Percentiles rank a stretch among this genome's conserved stretches.
Conservation (phyloP, 2,329 filamentous ascomycete species). For the Clonostachys rhizophaga region DNA sequence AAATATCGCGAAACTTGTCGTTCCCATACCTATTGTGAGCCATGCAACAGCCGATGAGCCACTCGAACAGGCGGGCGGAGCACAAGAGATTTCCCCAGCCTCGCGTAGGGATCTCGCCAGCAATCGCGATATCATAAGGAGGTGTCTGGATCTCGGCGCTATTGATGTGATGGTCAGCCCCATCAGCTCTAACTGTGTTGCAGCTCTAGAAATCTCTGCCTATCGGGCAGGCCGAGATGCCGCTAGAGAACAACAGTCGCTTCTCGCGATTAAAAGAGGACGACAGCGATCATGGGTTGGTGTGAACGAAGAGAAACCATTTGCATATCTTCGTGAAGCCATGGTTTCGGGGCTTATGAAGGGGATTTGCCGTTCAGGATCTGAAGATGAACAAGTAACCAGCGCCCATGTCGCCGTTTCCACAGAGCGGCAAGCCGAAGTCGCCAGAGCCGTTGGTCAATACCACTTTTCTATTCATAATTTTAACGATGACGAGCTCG, state of each 20-base stretch:
- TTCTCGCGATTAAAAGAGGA: conserved; percentile 67
- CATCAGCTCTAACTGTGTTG: conserved; percentile 66
- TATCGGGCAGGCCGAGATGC: conserved; percentile 79
- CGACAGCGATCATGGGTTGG: conserved; percentile 92
- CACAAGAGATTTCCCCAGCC: conserved; percentile 25
- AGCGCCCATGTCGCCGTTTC: conserved; percentile 65
- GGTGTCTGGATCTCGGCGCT: conserved; percentile 81
- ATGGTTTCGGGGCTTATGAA: conserved; percentile 93
- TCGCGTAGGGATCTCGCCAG: conserved; percentile 16
- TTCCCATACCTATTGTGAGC: conserved; percentile 50
- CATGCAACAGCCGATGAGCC: conserved; percentile 25
- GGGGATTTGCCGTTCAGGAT: conserved; percentile 72
- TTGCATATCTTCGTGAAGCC: conserved; percentile 82
- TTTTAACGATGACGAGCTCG: conserved; percentile 84
- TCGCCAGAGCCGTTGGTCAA: conserved; percentile 66
- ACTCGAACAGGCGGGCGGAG: conserved; percentile 20
- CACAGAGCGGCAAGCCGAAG: conserved; percentile 56
- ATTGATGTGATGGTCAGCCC: conserved; percentile 82
- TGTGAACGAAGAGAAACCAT: conserved; percentile 78
- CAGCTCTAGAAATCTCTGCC: conserved; percentile 75
- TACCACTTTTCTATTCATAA: conserved; percentile 92
- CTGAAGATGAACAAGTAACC: conserved; percentile 57
- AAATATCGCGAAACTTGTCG: conserved; percentile 50
- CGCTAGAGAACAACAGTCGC: conserved; percentile 65
- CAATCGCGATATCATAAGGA: conserved; percentile 47